phyloP scores from a whole-genome alignment of 2,329 filamentous ascomycete species.

The Aaosphaeria arxii region DNA sequence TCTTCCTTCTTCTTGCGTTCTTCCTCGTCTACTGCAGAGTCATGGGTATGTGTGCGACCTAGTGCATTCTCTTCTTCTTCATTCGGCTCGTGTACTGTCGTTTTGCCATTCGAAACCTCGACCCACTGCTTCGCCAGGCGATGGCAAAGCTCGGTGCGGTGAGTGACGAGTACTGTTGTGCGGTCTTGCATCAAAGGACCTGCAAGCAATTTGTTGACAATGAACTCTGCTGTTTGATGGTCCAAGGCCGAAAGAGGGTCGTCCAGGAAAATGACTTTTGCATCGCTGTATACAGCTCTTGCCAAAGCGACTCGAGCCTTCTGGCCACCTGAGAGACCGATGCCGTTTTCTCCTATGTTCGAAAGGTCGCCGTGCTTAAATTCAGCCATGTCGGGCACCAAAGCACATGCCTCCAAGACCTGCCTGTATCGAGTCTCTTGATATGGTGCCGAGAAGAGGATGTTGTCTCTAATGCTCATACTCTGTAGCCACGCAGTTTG shows the following conservation, averaged over 20 bases:
- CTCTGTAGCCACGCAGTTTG: slow-evolving; percentile 68
- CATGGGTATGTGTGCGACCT: slow-evolving; percentile 37
- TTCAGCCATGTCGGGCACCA: slow-evolving; percentile 59
- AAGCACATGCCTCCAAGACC: slow-evolving; percentile 63
- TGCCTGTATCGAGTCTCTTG: slow-evolving; percentile 67
- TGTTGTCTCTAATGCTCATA: slow-evolving; percentile 68
- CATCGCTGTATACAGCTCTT: slow-evolving; percentile 57
- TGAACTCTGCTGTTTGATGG: slow-evolving; percentile 62
- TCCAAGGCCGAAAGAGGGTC: slow-evolving; percentile 61
- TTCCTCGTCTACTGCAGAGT: slow-evolving; percentile 29
- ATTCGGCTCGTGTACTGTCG: slow-evolving; percentile 40
- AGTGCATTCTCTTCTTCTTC: slow-evolving; percentile 47
- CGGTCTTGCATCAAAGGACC: slow-evolving; percentile 55
- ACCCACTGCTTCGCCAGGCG: slow-evolving; percentile 72
- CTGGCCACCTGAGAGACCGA: slow-evolving; percentile 60
- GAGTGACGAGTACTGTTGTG: slow-evolving; percentile 60
- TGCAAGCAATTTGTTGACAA: slow-evolving; percentile 56
- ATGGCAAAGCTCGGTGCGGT: slow-evolving; percentile 68
- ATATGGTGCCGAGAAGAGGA: slow-evolving; percentile 63
- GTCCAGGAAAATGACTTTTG: slow-evolving; percentile 55
- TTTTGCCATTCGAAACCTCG: slow-evolving; percentile 62
- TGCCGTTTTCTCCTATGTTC: slow-evolving; percentile 60
- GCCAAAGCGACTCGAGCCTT: slow-evolving; percentile 61
- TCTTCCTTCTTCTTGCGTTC: slow-evolving; percentile 33
- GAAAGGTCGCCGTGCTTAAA: slow-evolving; percentile 65